A percentile compares a stretch with the other conserved stretches of the same genome.
phyloP scores from a whole-genome alignment of 495 filamentous ascomycete genomes.

The Hyaloscypha bicolor region DNA sequence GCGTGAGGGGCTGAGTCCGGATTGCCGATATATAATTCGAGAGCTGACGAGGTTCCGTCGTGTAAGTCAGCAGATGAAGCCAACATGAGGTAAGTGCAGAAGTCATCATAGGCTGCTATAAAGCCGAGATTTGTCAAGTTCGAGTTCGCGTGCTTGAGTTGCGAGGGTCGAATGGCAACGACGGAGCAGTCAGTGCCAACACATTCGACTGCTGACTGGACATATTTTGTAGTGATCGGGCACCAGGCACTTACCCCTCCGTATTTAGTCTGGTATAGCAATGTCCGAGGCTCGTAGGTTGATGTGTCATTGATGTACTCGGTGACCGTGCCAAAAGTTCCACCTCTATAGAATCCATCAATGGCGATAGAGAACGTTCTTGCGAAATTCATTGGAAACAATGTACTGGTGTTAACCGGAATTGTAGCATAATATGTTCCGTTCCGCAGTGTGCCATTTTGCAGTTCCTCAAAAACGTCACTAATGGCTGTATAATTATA shows the following conservation, averaged over 20 bases:
- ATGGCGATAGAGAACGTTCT: conserved; percentile 2
- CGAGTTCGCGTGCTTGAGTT: background rate
- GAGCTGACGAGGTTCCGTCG: background rate
- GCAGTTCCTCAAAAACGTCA: too few species aligned
- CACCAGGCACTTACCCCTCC: conserved; percentile 6
- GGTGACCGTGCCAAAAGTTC: background rate
- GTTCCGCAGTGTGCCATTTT: background rate
- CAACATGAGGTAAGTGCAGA: background rate
- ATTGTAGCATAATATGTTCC: background rate
- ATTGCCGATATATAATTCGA: conserved; percentile 6
- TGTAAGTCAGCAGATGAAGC: background rate
- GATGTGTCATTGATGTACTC: background rate
- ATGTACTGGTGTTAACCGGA: background rate
- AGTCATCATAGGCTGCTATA: background rate
- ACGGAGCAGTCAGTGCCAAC: conserved; percentile 1
- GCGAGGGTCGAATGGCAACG: conserved; percentile 6
- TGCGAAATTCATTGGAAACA: background rate
- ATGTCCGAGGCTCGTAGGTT: conserved; percentile 4
- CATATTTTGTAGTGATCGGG: conserved; percentile 9
- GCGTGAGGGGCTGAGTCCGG: background rate
- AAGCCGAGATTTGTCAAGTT: conserved; percentile 18
- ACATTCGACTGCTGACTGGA: conserved; percentile 6
- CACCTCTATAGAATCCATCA: background rate
- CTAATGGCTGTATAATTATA: conserved; percentile 1
- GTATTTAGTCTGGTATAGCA: conserved; percentile 3